phyloP scores from a whole-genome alignment of 345 rosid genomes.

The Clarkia xantiana region DNA sequence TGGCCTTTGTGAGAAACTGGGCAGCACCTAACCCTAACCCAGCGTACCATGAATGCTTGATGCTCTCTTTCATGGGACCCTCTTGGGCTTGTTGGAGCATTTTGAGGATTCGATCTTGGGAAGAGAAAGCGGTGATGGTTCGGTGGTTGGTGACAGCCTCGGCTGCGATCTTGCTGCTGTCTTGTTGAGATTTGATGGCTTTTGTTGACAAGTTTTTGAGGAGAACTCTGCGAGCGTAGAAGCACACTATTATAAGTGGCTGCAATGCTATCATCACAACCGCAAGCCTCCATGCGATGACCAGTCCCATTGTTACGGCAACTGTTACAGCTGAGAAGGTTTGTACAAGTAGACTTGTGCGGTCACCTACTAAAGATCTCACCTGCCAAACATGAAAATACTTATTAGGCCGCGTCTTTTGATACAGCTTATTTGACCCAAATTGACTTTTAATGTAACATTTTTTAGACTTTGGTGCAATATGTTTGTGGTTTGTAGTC shows the following conservation, averaged over 20 bases:
- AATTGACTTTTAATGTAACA: too few species aligned
- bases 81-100: conserved; percentile 4
- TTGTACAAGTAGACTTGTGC: conserved; percentile 2
- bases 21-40: conserved; percentile 1
- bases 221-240: background rate
- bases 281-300: conserved; percentile 10
- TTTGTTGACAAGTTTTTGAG: conserved; percentile 2
- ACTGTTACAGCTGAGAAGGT: background rate
- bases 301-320: background rate
- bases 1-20: background rate
- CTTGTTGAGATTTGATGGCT: conserved; percentile 3
- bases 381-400: background rate
- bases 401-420: too few species aligned
- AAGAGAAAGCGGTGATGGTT: conserved; percentile 5
- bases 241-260: background rate
- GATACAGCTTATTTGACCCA: too few species aligned
- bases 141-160: conserved; percentile 1
- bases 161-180: conserved; percentile 5
- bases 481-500: too few species aligned
- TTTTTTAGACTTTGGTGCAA: too few species aligned
- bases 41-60: conserved; percentile 6
- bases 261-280: conserved; percentile 4
- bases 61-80: background rate
- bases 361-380: conserved; percentile 8
- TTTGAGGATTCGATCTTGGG: conserved; percentile 2